Evolutionary conservation across 2,329 filamentous ascomycete species (phyloP).

Genomic region (Fonsecaea pedrosoi): DNA sequence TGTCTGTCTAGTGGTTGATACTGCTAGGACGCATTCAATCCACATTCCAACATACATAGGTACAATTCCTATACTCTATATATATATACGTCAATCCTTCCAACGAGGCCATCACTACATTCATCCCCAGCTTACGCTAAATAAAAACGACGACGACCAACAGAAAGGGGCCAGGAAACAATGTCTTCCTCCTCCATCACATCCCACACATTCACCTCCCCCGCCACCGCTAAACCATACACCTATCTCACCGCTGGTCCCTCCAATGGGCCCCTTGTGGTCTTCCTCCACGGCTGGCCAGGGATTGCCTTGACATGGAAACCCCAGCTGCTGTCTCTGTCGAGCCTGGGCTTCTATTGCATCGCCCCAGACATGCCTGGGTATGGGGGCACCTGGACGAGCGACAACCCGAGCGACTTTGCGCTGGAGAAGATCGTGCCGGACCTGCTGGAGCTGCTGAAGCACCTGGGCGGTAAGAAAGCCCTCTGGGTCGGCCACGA

Average conservation of each 20-base stretch:
- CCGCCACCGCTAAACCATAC: slow-evolving; percentile 19
- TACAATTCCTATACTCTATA: neutral
- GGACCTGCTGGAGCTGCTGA: slow-evolving; percentile 25
- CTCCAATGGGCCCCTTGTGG: slow-evolving; percentile 21
- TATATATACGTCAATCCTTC: neutral
- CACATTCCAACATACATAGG: neutral
- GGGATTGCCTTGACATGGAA: slow-evolving; percentile 56
- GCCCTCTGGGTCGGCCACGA: slow-evolving; percentile 40
- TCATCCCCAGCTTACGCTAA: neutral
- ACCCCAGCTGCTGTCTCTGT: slow-evolving; percentile 50
- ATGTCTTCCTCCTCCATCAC: slow-evolving; percentile 18
- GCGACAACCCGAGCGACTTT: slow-evolving; percentile 21
- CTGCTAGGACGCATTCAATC: neutral
- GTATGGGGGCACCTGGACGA: slow-evolving; percentile 41
- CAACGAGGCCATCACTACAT: neutral
- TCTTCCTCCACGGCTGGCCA: slow-evolving; percentile 60
- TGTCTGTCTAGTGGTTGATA: too few relatives aligned
- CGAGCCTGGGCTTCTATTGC: slow-evolving; percentile 50
- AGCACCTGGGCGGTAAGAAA: slow-evolving; percentile 27
- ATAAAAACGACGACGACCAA: neutral
- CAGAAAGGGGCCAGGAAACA: neutral
- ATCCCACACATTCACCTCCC: slow-evolving; percentile 15
- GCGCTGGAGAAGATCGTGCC: slow-evolving; percentile 27
- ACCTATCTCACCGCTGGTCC: slow-evolving; percentile 32
- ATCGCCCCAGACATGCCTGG: slow-evolving; percentile 52